Evolutionary conservation across 345 rosid genomes (phyloP).

Genomic region (Kernera saxatilis): DNA sequence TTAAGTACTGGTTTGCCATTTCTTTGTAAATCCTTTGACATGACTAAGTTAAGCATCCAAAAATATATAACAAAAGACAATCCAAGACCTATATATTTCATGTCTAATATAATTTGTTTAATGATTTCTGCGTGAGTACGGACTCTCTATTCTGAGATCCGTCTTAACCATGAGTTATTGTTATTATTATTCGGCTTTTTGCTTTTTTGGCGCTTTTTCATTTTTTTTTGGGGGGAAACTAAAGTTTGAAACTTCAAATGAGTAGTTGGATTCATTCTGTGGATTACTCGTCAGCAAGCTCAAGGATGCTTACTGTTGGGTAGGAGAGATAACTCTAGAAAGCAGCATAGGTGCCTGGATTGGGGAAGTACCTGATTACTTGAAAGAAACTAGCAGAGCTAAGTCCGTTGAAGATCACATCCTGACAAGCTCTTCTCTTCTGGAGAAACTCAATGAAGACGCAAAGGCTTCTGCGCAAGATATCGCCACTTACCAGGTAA

Average conservation of each 20-base stretch:
- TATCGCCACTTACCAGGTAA: conserved; percentile 79
- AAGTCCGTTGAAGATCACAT: conserved; percentile 31
- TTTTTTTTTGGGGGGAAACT: background rate
- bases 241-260: conserved; percentile 16
- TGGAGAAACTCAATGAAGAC: conserved; percentile 37
- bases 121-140: background rate
- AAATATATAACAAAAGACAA: background rate
- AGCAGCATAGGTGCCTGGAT: conserved; percentile 51
- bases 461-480: conserved; percentile 52
- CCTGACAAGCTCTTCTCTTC: conserved; percentile 31
- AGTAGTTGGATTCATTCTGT: conserved; percentile 51
- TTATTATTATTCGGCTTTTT: background rate
- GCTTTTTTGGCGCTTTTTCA: background rate
- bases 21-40: background rate
- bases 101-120: too few relatives aligned
- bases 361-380: conserved; percentile 59
- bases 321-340: conserved; percentile 43
- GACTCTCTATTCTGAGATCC: background rate
- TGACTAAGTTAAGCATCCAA: background rate
- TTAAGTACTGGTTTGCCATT: background rate
- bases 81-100: too few relatives aligned
- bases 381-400: conserved; percentile 35
- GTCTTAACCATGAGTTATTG: background rate
- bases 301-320: conserved; percentile 60
- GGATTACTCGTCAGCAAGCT: conserved; percentile 44